Percentiles rank a stretch among this genome's conserved stretches.
phyloP scores from a whole-genome alignment of 2,329 filamentous ascomycete species.

The Didymella exigua region DNA sequence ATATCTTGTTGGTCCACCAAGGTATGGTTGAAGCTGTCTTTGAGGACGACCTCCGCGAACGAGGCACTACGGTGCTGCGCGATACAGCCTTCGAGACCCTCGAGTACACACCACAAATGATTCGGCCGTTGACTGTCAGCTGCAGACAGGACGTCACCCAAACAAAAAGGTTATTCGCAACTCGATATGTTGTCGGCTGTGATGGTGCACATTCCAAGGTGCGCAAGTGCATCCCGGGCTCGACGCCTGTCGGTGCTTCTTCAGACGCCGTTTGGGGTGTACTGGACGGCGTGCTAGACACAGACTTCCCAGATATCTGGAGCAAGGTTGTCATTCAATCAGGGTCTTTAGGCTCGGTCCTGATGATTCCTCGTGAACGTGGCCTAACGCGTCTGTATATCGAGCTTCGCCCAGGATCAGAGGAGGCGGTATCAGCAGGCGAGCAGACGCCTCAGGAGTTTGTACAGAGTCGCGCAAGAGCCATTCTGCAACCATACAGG shows the following conservation, averaged over 20 bases:
- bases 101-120: constrained; percentile 47
- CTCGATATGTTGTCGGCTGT: constrained; percentile 72
- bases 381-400: constrained; percentile 71
- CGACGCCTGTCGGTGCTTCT: constrained; percentile 55
- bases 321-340: constrained; percentile 73
- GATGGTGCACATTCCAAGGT: constrained; percentile 76
- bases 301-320: constrained; percentile 77
- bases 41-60: constrained; percentile 69
- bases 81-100: constrained; percentile 66
- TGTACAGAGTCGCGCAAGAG: constrained; percentile 68
- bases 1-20: constrained; percentile 67
- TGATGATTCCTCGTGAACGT: constrained; percentile 75
- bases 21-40: constrained; percentile 76
- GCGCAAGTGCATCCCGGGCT: constrained; percentile 62
- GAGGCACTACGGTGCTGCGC: constrained; percentile 67
- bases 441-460: constrained; percentile 63
- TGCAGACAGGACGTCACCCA: constrained; percentile 50
- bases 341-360: constrained; percentile 69
- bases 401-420: constrained; percentile 49
- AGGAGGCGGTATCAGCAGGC: constrained; percentile 33
- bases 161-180: constrained; percentile 54
- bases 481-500: constrained; percentile 54
- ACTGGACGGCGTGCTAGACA: constrained; percentile 71
- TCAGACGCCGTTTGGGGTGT: constrained; percentile 72
- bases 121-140: constrained; percentile 50